phyloP scores from a whole-genome alignment of 208 protist species.

The Porcisia hertigi region DNA sequence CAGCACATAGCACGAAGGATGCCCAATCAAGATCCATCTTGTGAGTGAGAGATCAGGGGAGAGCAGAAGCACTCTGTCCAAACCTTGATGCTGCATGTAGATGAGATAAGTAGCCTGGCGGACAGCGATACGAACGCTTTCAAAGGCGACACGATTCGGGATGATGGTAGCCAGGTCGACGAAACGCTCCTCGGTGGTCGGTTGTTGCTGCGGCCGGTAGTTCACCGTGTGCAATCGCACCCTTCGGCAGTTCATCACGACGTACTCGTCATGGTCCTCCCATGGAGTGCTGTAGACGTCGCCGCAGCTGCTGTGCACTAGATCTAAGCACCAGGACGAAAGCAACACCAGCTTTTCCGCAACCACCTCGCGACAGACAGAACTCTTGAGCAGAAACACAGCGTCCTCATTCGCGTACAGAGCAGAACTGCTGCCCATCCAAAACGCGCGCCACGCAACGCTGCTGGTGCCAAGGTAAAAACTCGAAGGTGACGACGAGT shows the following conservation, averaged over 20 bases:
- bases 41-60: slow-evolving; percentile 52
- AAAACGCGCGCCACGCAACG: slow-evolving; percentile 48
- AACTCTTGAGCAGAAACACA: slow-evolving; percentile 27
- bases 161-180: slow-evolving; percentile 27
- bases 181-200: slow-evolving; percentile 11
- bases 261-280: slow-evolving; percentile 43
- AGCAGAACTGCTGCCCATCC: slow-evolving; percentile 43
- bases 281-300: slow-evolving; percentile 26
- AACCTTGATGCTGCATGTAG: slow-evolving; percentile 43
- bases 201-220: background rate
- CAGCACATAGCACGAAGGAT: slow-evolving; percentile 40
- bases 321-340: slow-evolving; percentile 16
- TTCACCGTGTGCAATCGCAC: slow-evolving; percentile 35
- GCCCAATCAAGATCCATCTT: slow-evolving; percentile 50
- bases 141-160: slow-evolving; percentile 25
- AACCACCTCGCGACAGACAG: slow-evolving; percentile 4
- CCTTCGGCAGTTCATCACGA: slow-evolving; percentile 38
- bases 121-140: slow-evolving; percentile 34
- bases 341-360: slow-evolving; percentile 22
- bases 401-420: slow-evolving; percentile 48
- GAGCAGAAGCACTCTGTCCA: slow-evolving; percentile 54
- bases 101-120: slow-evolving; percentile 36
- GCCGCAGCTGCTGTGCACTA: slow-evolving; percentile 42
- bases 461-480: slow-evolving; percentile 50
- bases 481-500: slow-evolving; percentile 9